A percentile compares a stretch with the other conserved stretches of the same genome.
These are phyloP conservation scores for Populus tremula DNA, from an alignment of 345 rosid species.

Conservation along the genomic window DNA sequence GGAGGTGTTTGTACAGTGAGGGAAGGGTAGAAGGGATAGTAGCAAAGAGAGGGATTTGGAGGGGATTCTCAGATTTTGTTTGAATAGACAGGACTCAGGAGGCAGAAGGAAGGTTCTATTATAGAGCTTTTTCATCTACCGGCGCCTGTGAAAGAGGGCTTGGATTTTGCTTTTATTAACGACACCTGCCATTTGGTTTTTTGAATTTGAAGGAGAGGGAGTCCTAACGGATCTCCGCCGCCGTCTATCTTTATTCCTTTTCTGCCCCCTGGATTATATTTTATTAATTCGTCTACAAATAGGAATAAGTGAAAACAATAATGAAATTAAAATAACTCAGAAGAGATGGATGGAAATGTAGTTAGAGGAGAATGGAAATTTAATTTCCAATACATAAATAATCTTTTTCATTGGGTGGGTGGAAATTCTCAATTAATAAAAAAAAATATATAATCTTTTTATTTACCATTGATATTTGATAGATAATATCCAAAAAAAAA, in stretches of 20 bases:
- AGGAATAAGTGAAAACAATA: too few species aligned
- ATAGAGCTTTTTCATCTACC: background rate
- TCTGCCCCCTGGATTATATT: background rate
- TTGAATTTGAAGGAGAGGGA: slow-evolving; percentile 5
- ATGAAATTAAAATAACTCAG: too few species aligned
- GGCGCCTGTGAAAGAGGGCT: background rate
- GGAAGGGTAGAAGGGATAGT: background rate
- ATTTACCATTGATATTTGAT: too few species aligned
- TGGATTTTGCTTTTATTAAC: background rate
- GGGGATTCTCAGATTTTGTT: slow-evolving; percentile 6
- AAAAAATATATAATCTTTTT: too few species aligned
- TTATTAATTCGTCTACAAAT: background rate
- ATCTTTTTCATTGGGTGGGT: too few species aligned
- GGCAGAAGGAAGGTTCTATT: background rate
- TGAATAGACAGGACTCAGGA: background rate
- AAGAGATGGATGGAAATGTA: too few species aligned
- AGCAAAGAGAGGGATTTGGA: background rate
- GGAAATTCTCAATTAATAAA: too few species aligned
- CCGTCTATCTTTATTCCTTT: background rate
- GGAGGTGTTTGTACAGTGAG: background rate
- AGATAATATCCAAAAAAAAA: too few species aligned
- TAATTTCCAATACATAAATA: too few species aligned
- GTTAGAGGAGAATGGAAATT: too few species aligned
- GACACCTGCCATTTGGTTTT: slow-evolving; percentile 9
- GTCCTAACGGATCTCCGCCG: slow-evolving; percentile 13